Percentiles rank a stretch among this genome's conserved stretches.
phyloP scores from a whole-genome alignment of 2,329 filamentous ascomycete genomes.

The Aspergillus transmontanensis region DNA sequence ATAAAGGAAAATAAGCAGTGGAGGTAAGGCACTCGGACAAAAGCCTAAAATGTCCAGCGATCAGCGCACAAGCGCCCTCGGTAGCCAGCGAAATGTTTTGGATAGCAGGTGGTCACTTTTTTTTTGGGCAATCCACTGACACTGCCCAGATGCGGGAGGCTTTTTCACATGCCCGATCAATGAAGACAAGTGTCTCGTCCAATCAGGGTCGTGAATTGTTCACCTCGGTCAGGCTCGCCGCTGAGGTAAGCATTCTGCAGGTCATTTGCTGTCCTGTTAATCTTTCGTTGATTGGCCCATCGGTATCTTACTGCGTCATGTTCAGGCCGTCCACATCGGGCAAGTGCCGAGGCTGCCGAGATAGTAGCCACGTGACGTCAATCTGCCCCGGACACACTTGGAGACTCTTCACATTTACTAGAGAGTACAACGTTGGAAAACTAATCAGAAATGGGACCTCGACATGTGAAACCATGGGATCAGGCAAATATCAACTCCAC shows the following conservation, averaged over 20 bases:
- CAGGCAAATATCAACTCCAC: neutral
- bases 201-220: neutral
- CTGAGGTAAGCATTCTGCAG: constrained; percentile 4
- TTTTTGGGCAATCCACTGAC: neutral
- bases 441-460: neutral
- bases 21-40: neutral
- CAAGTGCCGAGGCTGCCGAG: constrained; percentile 24
- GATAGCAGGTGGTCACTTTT: neutral
- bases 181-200: neutral
- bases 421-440: neutral
- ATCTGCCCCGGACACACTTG: neutral
- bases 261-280: neutral
- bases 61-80: neutral
- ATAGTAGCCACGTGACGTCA: neutral
- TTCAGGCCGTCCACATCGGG: constrained; percentile 8
- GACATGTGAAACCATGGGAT: constrained; percentile 1
- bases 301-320: constrained; percentile 18
- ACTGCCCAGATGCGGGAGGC: neutral
- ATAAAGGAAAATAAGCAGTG: neutral
- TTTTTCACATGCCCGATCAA: neutral
- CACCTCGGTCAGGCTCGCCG: neutral
- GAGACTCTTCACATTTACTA: neutral
- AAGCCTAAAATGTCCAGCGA: neutral
- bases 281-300: constrained; percentile 20
- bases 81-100: neutral